Evolutionary conservation across 331 rosid species (phyloP), one percentile per base, ranked within the genome.

Genomic region (Quercus phellos): DNA sequence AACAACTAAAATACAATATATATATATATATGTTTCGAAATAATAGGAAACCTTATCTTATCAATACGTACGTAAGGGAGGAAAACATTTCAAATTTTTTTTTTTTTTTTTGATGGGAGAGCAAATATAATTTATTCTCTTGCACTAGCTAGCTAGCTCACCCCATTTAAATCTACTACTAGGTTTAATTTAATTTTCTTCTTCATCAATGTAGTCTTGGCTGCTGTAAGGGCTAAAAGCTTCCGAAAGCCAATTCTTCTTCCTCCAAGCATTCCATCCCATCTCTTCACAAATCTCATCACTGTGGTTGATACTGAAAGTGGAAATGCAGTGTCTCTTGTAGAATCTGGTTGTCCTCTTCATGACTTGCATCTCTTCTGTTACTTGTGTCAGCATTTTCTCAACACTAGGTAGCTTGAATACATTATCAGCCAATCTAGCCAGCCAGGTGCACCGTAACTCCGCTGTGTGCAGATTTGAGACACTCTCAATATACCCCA

Each of bases 231-330:
- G 85, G 80, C 89, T 82, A 73, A 87, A 84, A 35, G 84, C 90
- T 84, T 90, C 91, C 61, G 75, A 82, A 55, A 85, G 43, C 91
- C 88, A 85, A 53, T 70, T 84, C 30, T 32, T 84, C 76, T 89
- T 90, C 89, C 96, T 81, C 89, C 87, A 84, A 21, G 88, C 78
- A 9, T 35, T 70, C 84, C 74, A 77, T 0, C 90, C 88, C 90
- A 91, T 89, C 60, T 91, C 91, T 50, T 79, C 77, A 55, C 89
- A 91, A 0, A 91, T 91, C 46, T 79, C 88, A 54, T 91, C 96
- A 18, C 82, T 87, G 78, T 89, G 91, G 70, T 90, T 85, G 72
- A 90, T 90, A 51, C 93, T 90, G 77, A 85, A 89, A 12, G 93
- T 90, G 21, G 96, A 89, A 84, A 89, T 91, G 82, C 89, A 91